Evolutionary conservation across 2,329 filamentous ascomycete genomes (phyloP).

Genomic region (Claviceps spartinae): DNA sequence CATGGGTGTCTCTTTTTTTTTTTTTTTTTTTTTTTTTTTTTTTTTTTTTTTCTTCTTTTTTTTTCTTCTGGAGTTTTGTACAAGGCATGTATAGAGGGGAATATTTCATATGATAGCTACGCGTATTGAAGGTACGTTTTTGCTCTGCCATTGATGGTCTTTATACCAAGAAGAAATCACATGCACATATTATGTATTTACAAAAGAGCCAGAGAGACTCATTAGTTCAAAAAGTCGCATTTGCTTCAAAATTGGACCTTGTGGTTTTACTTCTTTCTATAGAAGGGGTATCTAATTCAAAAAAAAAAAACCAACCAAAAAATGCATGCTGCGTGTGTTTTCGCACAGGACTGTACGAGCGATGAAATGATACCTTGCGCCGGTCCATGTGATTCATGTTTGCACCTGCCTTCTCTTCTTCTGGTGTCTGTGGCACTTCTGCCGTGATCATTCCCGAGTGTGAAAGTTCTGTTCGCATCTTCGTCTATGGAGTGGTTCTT

Average conservation of each 20-base stretch:
- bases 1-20: not conserved
- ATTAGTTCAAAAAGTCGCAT: not conserved
- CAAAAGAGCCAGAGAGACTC: not conserved
- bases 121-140: not conserved
- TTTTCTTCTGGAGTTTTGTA: not conserved
- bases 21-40: not conserved
- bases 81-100: not conserved
- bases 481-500: not conserved
- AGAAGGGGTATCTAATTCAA: constrained; percentile 3
- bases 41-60: not conserved
- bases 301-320: not conserved
- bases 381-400: not conserved
- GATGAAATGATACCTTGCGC: not conserved
- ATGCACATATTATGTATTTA: not conserved
- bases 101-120: not conserved
- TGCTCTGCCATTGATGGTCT: not conserved
- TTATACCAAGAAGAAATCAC: not conserved
- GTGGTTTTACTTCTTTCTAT: not conserved
- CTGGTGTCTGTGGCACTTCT: not conserved
- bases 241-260: not conserved
- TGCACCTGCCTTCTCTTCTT: not conserved
- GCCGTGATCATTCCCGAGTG: no score
- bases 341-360: no score
- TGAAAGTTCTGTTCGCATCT: not conserved
- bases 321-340: not conserved